Base-by-base conservation (phyloP, 768 basidiomycete species). In the Lentinus brumalis region DNA sequence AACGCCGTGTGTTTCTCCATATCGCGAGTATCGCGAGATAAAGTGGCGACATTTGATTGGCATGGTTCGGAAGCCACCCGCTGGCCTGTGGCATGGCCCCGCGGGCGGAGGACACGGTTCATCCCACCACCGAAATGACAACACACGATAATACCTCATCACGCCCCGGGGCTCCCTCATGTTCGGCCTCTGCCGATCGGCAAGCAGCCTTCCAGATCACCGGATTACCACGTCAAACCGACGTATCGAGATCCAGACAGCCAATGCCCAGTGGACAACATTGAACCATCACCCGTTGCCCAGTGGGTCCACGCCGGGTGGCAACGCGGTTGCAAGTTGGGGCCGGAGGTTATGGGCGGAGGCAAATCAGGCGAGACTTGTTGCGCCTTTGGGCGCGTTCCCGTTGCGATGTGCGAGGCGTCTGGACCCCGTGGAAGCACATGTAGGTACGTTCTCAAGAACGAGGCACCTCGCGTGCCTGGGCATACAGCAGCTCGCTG, bases 61-160 rank as follows among this genome's bases (percentile, higher is more conserved):
- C 45, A 62, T 49, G 56, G 56, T 47, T 57, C 56, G 51, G 56
- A 49, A 62, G 56, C 51, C 60, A 53, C 44, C 50, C 31, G 60
- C 60, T 56, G 53, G 45, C 49, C 50, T 51, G 41, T 39, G 39
- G n/a, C 18, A 31, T n/a, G 5, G 50, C 14, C 60, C 60, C 53
- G 60, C 60, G 41, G 53, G 41, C 53, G 50, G 60, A 56, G 21
- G 46, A 30, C 40, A 38, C 59, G 52, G 59, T 59, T 30, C 53
- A 60, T 54, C 39, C 53, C 30, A 40, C 53, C 35, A 54, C 46
- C 59, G 53, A 54, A 49, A 50, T 42, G 52, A 53, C 42, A 26
- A 29, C 29, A 10, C 52, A 54, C 59, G 53, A 51, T 58, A 26
- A 50, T 31, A 40, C 47, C 47, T 42, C 32, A 51, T 50, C 60